Base-by-base conservation (phyloP, 495 filamentous ascomycete species). In the Aspergillus incahuasiensis region DNA sequence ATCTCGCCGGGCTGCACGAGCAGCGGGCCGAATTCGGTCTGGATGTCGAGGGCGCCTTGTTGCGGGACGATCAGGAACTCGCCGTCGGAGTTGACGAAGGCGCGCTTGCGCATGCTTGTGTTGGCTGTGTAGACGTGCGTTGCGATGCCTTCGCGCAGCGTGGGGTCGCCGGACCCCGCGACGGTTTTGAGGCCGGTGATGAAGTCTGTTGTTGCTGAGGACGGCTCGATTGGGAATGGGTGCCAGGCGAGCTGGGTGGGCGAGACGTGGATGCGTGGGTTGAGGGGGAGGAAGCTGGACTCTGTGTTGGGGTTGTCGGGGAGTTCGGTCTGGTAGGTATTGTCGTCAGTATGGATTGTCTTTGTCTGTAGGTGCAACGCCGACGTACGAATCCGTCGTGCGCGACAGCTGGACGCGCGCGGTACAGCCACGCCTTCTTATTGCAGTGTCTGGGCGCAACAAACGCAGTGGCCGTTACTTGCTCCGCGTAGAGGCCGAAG, bases 181-280 rank as follows among this genome's bases (percentile, higher is more conserved):
- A 79, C 60, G 0, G 76, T 77, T 63, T 77, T 78, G 20, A 79
- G 63, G n/a, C 76, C 75, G 7, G 66, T 64, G 39, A 77, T 54
- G 40, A 78, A 78, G 57, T 77, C 74, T 15, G 75, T 63, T 7
- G 73, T 71, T 19, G 54, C 56, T 6, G n/a, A n/a, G n/a, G n/a
- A n/a, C n/a, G 47, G 56, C 11, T 75, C 73, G 55, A 77, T 75
- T 18, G 77, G 73, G 34, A 78, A 72, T 5, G 76, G 76, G 30
- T 73, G 68, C 76, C 76, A 79, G 35, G 75, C 76, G 2, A 77
- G 67, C 56, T 77, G 74, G 0, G 75, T 78, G 28, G 76, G 76
- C 7, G 88, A 85, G 63, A 89, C 79, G 57, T 86, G 82, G 20
- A 88, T 76, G 55, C 75, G 79, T 6, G 74, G 73, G 56, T 77